phyloP scores from a whole-genome alignment of 805 yeast genomes.

The Candida hungchunana region DNA sequence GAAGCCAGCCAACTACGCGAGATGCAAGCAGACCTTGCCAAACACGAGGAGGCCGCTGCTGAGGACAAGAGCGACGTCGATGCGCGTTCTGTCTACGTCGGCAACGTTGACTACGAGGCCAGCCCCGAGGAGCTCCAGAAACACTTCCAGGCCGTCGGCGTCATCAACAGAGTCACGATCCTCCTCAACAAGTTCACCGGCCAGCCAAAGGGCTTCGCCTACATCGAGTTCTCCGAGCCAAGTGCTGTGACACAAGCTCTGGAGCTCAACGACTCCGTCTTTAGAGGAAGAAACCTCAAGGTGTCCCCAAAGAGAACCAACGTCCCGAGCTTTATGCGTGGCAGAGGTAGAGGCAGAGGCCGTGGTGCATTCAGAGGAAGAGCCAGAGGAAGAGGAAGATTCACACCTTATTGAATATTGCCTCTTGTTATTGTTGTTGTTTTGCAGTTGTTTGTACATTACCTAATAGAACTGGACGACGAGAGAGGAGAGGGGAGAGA shows the following conservation, averaged over 20 bases:
- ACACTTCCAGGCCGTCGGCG: slow-evolving; percentile 66
- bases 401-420: slow-evolving; percentile 35
- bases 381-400: slow-evolving; percentile 40
- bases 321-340: slow-evolving; percentile 60
- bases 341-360: slow-evolving; percentile 47
- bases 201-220: slow-evolving; percentile 83
- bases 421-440: too few species aligned
- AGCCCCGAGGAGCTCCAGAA: slow-evolving; percentile 77
- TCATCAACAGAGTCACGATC: slow-evolving; percentile 76
- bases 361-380: slow-evolving; percentile 36
- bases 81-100: slow-evolving; percentile 72
- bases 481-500: too few species aligned
- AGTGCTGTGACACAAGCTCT: slow-evolving; percentile 64
- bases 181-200: slow-evolving; percentile 70
- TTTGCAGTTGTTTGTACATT: too few species aligned
- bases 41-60: slow-evolving; percentile 35
- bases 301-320: slow-evolving; percentile 79
- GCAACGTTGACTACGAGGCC: slow-evolving; percentile 77
- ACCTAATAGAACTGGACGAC: too few species aligned
- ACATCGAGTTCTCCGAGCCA: slow-evolving; percentile 73
- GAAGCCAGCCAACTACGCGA: slow-evolving; percentile 61
- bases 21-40: slow-evolving; percentile 46
- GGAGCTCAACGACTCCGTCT: slow-evolving; percentile 56
- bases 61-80: slow-evolving; percentile 66
- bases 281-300: slow-evolving; percentile 67